Base-by-base conservation (phyloP, 345 rosid genomes). In the Heritiera fomes region DNA sequence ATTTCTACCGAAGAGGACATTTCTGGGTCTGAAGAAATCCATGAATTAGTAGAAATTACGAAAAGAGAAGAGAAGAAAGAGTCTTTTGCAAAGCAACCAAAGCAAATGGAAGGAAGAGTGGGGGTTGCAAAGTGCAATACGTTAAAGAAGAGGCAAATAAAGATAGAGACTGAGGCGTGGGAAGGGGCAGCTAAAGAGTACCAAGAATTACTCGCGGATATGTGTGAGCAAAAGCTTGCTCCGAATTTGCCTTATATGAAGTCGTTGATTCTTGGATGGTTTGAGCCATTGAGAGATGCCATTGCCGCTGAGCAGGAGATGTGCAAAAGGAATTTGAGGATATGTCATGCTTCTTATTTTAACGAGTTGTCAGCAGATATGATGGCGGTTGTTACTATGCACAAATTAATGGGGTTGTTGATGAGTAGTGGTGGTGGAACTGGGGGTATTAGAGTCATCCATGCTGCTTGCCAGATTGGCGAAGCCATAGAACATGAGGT, bases 401-500 rank as follows among this genome's bases (percentile, higher is more conserved):
- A 94, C 82, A 94, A 90, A 87, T 75, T 96, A 87, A 88, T 96
- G 93, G 94, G 89, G 49, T 70, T 96, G 84, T 79, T 96, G 89
- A 87, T 96, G 97, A 88, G 94, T 10, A 74, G 75, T 65, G 75
- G 79, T 73, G 93, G 88, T 69, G 91, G 91, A 11, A 81, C 72
- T 81, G 97, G 97, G 43, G 84, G 80, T 77, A 87, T 91, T 80
- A 87, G 88, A 75, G 91, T 94, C 23, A 89, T 96, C 47, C 91
- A 88, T 79, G 99, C 97, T 9, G 93, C 93, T 77, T 83, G 84
- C 75, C 92, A 87, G 70, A 86, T 96, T 2, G 99, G 99, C 38
- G 99, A 96, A 82, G 99, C 98, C 59, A 80, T 96, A 80, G 99
- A 96, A 86, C 87, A 90, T 79, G 99, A 96, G 98, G 99, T 93